Base-by-base conservation (phyloP, 164 flowering plant species). In the Kalanchoe fedtschenkoi region DNA sequence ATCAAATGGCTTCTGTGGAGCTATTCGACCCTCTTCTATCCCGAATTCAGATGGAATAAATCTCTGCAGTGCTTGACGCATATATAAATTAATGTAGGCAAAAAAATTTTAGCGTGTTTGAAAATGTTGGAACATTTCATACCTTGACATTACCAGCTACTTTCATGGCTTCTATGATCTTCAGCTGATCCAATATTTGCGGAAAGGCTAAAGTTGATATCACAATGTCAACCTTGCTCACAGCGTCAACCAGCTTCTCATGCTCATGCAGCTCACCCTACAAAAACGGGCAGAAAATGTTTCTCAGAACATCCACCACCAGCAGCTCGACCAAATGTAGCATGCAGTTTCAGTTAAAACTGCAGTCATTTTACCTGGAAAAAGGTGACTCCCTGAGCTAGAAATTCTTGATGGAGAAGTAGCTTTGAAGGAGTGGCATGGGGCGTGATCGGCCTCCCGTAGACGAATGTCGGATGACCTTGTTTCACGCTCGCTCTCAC, bases 11-110 rank as follows among this genome's bases (percentile, higher is more conserved):
- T 75, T 74, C 1, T 77, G 68, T 10, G n/a, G 65, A 0, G 0
- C 28, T 21, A 71, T 65, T 42, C 73, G 69, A 30, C 74, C 77
- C 51, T 46, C 76, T 39, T 79, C 80, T 9, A 13, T 26, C 16
- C 81, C 83, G 30, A 61, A 77, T 19, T 77, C 79, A 5, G 81
- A 77, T 29, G 83, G 77, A 1, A 73, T 34, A 56, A 80, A 75
- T 56, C 79, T 77, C 78, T 72, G 39, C 15, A 39, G 43, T 39
- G 15, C 8, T 39, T n/a, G n/a, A n/a, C n/a, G n/a, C n/a, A n/a
- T n/a, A n/a, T n/a, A n/a, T n/a, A n/a, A n/a, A n/a, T n/a, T n/a
- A n/a, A n/a, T n/a, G n/a, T n/a, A n/a, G n/a, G n/a, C n/a, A n/a
- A n/a, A n/a, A n/a, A n/a, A n/a, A n/a, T n/a, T n/a, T n/a, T n/a